phyloP scores from a whole-genome alignment of 208 protist genomes.

The Crithidia bombi region DNA sequence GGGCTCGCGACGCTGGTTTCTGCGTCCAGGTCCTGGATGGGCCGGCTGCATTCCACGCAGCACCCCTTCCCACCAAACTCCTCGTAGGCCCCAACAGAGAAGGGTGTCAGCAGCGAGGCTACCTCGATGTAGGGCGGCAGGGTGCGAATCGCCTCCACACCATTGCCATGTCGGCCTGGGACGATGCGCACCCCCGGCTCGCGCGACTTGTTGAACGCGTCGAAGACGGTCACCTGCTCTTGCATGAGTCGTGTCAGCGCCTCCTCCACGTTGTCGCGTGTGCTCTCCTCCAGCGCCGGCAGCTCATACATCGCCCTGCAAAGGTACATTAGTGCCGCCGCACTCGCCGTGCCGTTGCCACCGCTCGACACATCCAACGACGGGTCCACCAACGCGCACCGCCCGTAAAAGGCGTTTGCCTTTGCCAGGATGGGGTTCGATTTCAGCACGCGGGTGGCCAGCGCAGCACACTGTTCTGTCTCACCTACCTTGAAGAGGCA shows the following conservation, averaged over 20 bases:
- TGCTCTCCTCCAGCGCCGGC: slow-evolving; percentile 52
- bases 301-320: slow-evolving; percentile 79
- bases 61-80: slow-evolving; percentile 46
- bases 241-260: slow-evolving; percentile 36
- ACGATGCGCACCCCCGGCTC: slow-evolving; percentile 29
- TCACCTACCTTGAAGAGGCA: slow-evolving; percentile 70
- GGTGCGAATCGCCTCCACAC: slow-evolving; percentile 43
- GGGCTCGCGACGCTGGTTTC: neutral
- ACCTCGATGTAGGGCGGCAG: slow-evolving; percentile 54
- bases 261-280: slow-evolving; percentile 27
- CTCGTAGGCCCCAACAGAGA: slow-evolving; percentile 73
- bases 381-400: slow-evolving; percentile 42
- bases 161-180: slow-evolving; percentile 39
- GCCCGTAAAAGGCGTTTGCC: slow-evolving; percentile 81
- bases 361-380: slow-evolving; percentile 20
- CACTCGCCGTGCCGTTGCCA: slow-evolving; percentile 19
- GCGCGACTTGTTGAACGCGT: slow-evolving; percentile 9
- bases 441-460: slow-evolving; percentile 53
- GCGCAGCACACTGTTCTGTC: slow-evolving; percentile 41
- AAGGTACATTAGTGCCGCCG: slow-evolving; percentile 55
- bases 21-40: neutral
- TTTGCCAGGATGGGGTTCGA: slow-evolving; percentile 82
- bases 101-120: slow-evolving; percentile 45
- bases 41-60: slow-evolving; percentile 60
- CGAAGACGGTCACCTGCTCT: slow-evolving; percentile 12